Evolutionary conservation across 768 basidiomycete genomes (phyloP).

Genomic region (Lactarius psammicola): DNA sequence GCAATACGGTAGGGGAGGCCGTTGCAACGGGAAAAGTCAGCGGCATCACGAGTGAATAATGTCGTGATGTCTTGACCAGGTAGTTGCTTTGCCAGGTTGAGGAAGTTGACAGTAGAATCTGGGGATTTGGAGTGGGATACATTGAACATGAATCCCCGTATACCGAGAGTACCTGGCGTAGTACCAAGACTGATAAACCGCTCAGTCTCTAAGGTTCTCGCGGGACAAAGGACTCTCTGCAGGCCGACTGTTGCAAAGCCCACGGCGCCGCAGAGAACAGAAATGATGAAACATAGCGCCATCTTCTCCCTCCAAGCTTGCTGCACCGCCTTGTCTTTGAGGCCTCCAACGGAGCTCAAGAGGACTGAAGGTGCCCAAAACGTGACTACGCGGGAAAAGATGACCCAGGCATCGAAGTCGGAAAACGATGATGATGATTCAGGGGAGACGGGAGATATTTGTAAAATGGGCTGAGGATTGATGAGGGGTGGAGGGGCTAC

Average conservation of each 20-base stretch:
- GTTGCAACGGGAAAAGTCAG: slow-evolving; percentile 64
- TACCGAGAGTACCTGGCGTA: slow-evolving; percentile 61
- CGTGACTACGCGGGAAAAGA: slow-evolving; percentile 76
- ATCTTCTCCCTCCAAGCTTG: slow-evolving; percentile 99
- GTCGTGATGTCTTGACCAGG: slow-evolving; percentile 91
- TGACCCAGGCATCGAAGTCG: slow-evolving; percentile 66
- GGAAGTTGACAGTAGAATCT: slow-evolving; percentile 52
- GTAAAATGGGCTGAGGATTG: slow-evolving; percentile 61
- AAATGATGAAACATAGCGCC: slow-evolving; percentile 84
- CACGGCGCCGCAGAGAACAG: slow-evolving; percentile 70
- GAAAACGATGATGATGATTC: slow-evolving; percentile 36
- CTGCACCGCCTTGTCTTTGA: slow-evolving; percentile 71
- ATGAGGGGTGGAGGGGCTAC: slow-evolving; percentile 95
- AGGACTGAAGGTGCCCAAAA: slow-evolving; percentile 89
- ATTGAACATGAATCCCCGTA: slow-evolving; percentile 78
- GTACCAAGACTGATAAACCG: slow-evolving; percentile 52
- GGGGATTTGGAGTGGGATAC: slow-evolving; percentile 52
- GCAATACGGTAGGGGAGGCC: slow-evolving; percentile 67
- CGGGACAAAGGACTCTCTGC: slow-evolving; percentile 88
- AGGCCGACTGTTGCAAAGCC: slow-evolving; percentile 95
- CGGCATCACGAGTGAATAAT: slow-evolving; percentile 67
- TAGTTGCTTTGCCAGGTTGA: slow-evolving; percentile 47
- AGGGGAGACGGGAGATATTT: slow-evolving; percentile 40
- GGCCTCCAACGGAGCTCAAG: slow-evolving; percentile 69
- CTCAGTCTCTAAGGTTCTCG: slow-evolving; percentile 44